These are phyloP conservation scores for Citrullus colocynthis DNA, from an alignment of 306 rosid species.

Conservation along the genomic window DNA sequence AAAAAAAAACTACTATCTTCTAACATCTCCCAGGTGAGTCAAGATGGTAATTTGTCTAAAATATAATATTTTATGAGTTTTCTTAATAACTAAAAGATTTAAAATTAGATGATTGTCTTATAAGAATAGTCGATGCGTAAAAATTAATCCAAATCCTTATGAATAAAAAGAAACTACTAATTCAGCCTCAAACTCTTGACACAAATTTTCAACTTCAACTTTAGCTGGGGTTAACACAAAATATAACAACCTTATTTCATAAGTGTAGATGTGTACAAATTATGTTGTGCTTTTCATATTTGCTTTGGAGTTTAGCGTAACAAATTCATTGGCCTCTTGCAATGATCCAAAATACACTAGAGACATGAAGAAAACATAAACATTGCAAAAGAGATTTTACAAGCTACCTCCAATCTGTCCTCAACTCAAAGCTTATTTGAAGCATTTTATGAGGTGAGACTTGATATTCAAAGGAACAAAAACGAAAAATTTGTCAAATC, in stretches of 20 bases:
- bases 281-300: neutral
- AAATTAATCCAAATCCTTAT: too few relatives aligned
- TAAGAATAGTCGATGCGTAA: too few relatives aligned
- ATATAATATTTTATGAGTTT: too few relatives aligned
- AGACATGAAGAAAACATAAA: neutral
- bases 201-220: neutral
- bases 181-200: neutral
- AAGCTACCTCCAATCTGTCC: neutral
- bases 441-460: neutral
- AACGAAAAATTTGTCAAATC: too few relatives aligned
- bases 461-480: neutral
- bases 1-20: too few relatives aligned
- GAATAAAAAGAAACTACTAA: too few relatives aligned
- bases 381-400: neutral
- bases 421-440: neutral
- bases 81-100: too few relatives aligned
- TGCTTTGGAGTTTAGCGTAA: neutral
- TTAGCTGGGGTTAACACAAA: neutral
- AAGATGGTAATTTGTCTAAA: too few relatives aligned
- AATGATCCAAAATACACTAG: neutral
- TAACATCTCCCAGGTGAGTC: too few relatives aligned
- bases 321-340: neutral
- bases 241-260: neutral
- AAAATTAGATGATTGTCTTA: too few relatives aligned
- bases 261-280: neutral